Conservation (phyloP, 345 rosid genomes). For the Pugionium cornutum region DNA sequence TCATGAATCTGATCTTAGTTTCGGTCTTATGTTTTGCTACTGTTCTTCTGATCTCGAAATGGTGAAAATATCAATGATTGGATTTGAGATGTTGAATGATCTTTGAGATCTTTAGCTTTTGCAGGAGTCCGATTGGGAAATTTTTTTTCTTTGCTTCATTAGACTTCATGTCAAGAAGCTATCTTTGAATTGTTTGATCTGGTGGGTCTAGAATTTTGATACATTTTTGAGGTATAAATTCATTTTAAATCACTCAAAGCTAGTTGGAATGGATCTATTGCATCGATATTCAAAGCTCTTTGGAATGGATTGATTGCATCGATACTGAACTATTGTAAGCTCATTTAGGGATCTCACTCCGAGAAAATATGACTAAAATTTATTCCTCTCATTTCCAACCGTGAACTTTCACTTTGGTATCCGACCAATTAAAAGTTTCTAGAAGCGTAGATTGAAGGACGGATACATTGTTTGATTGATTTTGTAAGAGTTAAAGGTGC, state of each 20-base stretch:
- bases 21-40: not conserved
- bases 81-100: slow-evolving; percentile 12
- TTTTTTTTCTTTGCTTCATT: not conserved
- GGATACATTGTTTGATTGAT: no score
- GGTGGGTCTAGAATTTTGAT: not conserved
- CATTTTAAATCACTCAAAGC: not conserved
- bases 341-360: not conserved
- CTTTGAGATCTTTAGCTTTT: slow-evolving; percentile 15
- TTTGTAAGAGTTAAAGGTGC: no score
- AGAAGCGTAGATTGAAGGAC: no score
- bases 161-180: not conserved
- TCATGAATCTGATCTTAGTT: slow-evolving; percentile 7
- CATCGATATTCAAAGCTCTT: no score
- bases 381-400: no score
- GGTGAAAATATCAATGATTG: not conserved
- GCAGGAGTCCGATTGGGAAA: not conserved
- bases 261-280: no score
- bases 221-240: not conserved
- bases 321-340: not conserved
- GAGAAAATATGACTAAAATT: no score
- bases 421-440: no score
- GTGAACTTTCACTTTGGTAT: no score
- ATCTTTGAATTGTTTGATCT: slow-evolving; percentile 18
- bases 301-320: not conserved
- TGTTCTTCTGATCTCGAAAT: not conserved